phyloP scores from a whole-genome alignment of 2,329 filamentous ascomycete genomes.

The Penicillium sp. region DNA sequence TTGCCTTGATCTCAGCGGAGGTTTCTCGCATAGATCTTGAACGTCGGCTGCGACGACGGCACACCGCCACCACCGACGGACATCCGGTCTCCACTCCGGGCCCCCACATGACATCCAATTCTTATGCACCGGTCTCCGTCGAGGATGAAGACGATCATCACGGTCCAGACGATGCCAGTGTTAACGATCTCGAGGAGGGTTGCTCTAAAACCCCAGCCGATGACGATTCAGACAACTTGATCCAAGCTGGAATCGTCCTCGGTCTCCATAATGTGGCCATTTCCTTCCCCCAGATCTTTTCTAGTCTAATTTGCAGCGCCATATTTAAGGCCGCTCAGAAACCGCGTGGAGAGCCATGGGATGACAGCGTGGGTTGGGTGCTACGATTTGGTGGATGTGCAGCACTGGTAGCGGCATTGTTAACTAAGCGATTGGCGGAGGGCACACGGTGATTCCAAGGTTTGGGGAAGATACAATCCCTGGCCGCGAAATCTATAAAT shows the following conservation, averaged over 20 bases:
- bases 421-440: slow-evolving; percentile 68
- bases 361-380: slow-evolving; percentile 84
- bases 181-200: slow-evolving; percentile 29
- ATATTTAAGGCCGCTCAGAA: slow-evolving; percentile 88
- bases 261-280: slow-evolving; percentile 96
- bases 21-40: slow-evolving; percentile 79
- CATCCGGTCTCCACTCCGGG: slow-evolving; percentile 1
- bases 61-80: slow-evolving; percentile 9
- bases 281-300: slow-evolving; percentile 85
- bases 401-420: slow-evolving; percentile 72
- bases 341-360: slow-evolving; percentile 77
- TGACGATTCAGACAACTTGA: slow-evolving; percentile 53
- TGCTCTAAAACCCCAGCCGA: slow-evolving; percentile 20
- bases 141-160: slow-evolving; percentile 9
- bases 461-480: background rate
- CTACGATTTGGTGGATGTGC: slow-evolving; percentile 79
- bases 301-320: slow-evolving; percentile 77
- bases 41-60: slow-evolving; percentile 50
- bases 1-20: slow-evolving; percentile 90
- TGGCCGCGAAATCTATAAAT: too few species aligned
- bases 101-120: slow-evolving; percentile 2
- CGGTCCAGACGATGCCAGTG: background rate
- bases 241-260: slow-evolving; percentile 85
- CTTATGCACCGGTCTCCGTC: slow-evolving; percentile 7
- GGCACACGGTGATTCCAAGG: slow-evolving; percentile 36